Percentiles rank a stretch among this genome's conserved stretches.
Conservation (phyloP, 352 stramenopile genomes). For the Phytopythium kandeliae region DNA sequence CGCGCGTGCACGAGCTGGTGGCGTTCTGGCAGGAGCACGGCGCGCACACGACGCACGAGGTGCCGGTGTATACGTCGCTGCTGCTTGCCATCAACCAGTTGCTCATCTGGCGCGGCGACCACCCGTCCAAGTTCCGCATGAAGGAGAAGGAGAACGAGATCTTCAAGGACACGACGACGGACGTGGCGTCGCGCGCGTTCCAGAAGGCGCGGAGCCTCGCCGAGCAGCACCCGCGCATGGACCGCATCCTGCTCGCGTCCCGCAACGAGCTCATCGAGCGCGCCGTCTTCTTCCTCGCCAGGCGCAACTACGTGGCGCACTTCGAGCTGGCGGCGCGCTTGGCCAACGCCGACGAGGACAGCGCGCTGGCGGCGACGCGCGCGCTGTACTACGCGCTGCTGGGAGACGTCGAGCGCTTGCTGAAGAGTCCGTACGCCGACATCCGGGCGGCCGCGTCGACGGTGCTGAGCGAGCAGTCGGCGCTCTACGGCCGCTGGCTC, state of each 20-base stretch:
- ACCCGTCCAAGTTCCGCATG: constrained; percentile 23
- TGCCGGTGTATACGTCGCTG: constrained; percentile 44
- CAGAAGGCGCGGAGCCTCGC: constrained; percentile 9
- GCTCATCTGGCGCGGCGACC: constrained; percentile 58
- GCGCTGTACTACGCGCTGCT: constrained; percentile 41
- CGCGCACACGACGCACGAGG: constrained; percentile 43
- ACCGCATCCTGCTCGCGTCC: constrained; percentile 25
- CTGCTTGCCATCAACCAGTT: constrained; percentile 45
- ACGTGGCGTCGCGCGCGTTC: constrained; percentile 46
- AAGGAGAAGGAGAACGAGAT: constrained; percentile 52
- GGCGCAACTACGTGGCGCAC: constrained; percentile 49
- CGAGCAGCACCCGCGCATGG: constrained; percentile 5
- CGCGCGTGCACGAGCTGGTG: constrained; percentile 25
- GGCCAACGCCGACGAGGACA: constrained; percentile 8
- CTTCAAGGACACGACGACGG: constrained; percentile 42
- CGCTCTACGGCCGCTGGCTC: constrained; percentile 52
- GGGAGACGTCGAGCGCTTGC: constrained; percentile 34
- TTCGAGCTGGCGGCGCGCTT: constrained; percentile 15
- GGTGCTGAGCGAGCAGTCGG: constrained; percentile 44
- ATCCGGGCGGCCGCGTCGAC: constrained; percentile 28
- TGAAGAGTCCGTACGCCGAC: constrained; percentile 52
- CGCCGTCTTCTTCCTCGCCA: constrained; percentile 56
- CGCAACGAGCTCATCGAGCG: constrained; percentile 66
- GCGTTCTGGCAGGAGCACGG: constrained; percentile 42
- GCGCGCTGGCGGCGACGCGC: constrained; percentile 9